Percentiles rank a stretch among this genome's conserved stretches.
phyloP scores from a whole-genome alignment of 2,329 filamentous ascomycete species.

The Microdochium paspali region DNA sequence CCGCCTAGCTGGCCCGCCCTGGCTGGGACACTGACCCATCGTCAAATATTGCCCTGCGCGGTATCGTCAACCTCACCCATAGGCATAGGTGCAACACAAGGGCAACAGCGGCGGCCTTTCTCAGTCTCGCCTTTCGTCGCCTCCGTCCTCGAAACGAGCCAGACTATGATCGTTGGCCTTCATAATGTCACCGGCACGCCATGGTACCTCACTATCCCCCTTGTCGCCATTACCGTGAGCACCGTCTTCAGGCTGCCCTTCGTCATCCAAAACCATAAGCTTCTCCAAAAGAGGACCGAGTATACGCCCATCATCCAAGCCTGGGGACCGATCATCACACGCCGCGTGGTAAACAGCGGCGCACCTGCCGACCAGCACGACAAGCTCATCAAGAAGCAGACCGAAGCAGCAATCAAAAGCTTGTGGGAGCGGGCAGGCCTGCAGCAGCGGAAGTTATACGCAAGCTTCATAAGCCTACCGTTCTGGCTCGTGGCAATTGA shows the following conservation, averaged over 20 bases:
- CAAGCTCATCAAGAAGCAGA: constrained; percentile 18
- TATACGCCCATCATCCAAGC: constrained; percentile 21
- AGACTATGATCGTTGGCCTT: constrained; percentile 30
- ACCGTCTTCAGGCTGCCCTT: constrained; percentile 36
- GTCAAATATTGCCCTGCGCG: not conserved
- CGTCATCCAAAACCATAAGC: constrained; percentile 24
- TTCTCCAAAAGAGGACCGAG: constrained; percentile 17
- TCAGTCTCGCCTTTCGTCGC: constrained; percentile 21
- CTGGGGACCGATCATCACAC: constrained; percentile 19
- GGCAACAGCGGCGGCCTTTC: constrained; percentile 14
- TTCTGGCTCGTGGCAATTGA: constrained; percentile 43
- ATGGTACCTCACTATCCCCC: constrained; percentile 45
- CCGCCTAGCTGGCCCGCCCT: not conserved
- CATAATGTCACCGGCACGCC: constrained; percentile 34
- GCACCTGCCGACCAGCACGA: constrained; percentile 1
- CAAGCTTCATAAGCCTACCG: constrained; percentile 29
- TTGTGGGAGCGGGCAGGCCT: constrained; percentile 25
- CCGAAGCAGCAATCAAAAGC: constrained; percentile 8
- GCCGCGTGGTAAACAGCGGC: constrained; percentile 9
- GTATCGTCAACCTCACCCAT: no score
- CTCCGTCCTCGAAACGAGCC: constrained; percentile 24
- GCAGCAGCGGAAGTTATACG: constrained; percentile 36
- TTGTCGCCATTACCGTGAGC: constrained; percentile 37
- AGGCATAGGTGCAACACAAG: no score
- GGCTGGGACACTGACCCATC: not conserved